phyloP scores from a whole-genome alignment of 306 rosid genomes.

The Cucurbita moschata region DNA sequence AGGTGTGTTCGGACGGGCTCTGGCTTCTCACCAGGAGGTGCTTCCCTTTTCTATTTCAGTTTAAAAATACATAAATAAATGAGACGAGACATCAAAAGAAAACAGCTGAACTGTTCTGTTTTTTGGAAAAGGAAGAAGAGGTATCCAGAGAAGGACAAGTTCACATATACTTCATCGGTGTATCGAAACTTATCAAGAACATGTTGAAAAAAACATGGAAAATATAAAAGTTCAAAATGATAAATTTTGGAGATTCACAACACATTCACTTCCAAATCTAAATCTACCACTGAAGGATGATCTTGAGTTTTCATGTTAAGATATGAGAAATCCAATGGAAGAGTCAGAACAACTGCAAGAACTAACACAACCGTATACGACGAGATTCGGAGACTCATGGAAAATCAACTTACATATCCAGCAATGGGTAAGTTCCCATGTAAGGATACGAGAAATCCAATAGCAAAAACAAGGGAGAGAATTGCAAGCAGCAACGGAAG shows the following conservation, averaged over 20 bases:
- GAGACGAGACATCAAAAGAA: not conserved
- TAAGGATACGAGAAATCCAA: not conserved
- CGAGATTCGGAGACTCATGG: not conserved
- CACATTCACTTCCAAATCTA: not conserved
- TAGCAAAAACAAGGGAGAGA: not conserved
- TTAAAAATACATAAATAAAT: not conserved
- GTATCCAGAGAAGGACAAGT: not conserved
- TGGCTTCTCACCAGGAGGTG: slow-evolving; percentile 82
- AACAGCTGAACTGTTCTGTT: too few species aligned
- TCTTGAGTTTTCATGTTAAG: too few species aligned
- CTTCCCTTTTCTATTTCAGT: slow-evolving; percentile 57
- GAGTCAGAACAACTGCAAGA: not conserved
- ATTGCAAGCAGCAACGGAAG: not conserved
- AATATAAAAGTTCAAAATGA: not conserved
- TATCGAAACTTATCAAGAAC: not conserved
- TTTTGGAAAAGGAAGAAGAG: not conserved
- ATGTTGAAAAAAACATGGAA: not conserved
- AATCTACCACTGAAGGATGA: not conserved
- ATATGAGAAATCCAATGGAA: not conserved
- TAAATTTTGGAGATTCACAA: not conserved
- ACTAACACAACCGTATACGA: not conserved
- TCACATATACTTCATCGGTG: too few species aligned
- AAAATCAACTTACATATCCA: not conserved
- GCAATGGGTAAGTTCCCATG: not conserved
- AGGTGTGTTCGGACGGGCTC: slow-evolving; percentile 84